A percentile compares a stretch with the other conserved stretches of the same genome.
Conservation (phyloP, 345 rosid species). For the Camelina neglecta region DNA sequence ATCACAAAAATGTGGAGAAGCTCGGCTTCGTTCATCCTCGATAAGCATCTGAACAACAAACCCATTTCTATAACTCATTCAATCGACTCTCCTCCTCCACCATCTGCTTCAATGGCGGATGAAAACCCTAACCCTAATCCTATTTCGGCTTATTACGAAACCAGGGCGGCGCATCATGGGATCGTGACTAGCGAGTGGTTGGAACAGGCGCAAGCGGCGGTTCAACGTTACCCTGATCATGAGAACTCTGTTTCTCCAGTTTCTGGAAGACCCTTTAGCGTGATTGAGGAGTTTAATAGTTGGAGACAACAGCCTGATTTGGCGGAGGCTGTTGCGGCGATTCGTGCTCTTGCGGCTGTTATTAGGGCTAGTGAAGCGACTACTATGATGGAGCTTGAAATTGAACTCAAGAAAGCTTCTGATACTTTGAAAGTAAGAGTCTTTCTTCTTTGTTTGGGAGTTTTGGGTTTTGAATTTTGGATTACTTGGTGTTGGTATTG, state of each 20-base stretch:
- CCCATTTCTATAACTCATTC: conserved; percentile 32
- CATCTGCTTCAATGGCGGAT: conserved; percentile 60
- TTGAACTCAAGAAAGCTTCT: conserved; percentile 89
- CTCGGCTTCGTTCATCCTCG: conserved; percentile 85
- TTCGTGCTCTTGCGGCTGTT: conserved; percentile 85
- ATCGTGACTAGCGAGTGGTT: conserved; percentile 88
- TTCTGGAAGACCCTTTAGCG: conserved; percentile 60
- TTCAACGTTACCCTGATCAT: conserved; percentile 38
- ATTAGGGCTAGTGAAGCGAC: conserved; percentile 81
- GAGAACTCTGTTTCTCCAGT: conserved; percentile 24
- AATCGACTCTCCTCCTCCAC: conserved; percentile 39
- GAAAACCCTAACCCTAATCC: conserved; percentile 52
- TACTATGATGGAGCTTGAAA: conserved; percentile 99
- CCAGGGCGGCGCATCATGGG: conserved; percentile 87
- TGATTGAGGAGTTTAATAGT: conserved; percentile 72
- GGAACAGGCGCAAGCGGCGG: conserved; percentile 86
- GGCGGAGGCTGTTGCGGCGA: conserved; percentile 98
- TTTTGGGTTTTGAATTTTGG: background rate
- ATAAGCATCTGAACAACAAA: conserved; percentile 44
- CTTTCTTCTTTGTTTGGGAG: conserved; percentile 3
- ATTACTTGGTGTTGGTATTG: background rate
- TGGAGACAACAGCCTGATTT: conserved; percentile 94
- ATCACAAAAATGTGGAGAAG: conserved; percentile 66
- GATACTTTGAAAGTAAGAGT: conserved; percentile 55
- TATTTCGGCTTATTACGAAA: conserved; percentile 92